Evolutionary conservation across 2,329 filamentous ascomycete species (phyloP).

Genomic region (Verticillium dahliae): DNA sequence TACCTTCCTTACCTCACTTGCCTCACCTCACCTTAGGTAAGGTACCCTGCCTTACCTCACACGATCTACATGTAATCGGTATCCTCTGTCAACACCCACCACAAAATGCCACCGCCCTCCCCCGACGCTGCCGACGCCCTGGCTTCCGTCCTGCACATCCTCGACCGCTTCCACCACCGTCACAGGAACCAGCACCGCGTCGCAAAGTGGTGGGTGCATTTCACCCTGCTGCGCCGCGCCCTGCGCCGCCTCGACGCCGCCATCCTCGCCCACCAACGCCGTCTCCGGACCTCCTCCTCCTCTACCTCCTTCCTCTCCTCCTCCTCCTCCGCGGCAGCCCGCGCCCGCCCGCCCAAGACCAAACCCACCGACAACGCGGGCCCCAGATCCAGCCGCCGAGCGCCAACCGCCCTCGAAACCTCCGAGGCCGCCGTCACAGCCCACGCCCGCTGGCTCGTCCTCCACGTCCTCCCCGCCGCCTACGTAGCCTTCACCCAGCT

Average conservation of each 20-base stretch:
- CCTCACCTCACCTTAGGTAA: too few relatives aligned
- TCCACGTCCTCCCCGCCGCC: conserved; percentile 23
- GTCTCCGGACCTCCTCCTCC: background rate
- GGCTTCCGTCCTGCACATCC: conserved; percentile 40
- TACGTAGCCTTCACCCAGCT: conserved; percentile 59
- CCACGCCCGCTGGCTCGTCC: conserved; percentile 20
- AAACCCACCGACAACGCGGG: too few relatives aligned
- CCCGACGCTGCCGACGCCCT: conserved; percentile 17
- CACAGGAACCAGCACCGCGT: conserved; percentile 87
- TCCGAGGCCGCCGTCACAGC: background rate
- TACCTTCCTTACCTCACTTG: too few relatives aligned
- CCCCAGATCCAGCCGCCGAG: background rate
- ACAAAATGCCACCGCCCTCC: too few relatives aligned
- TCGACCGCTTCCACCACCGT: conserved; percentile 70
- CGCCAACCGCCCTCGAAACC: background rate
- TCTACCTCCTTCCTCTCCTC: too few relatives aligned
- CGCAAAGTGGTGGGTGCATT: conserved; percentile 72
- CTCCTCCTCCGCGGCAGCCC: too few relatives aligned
- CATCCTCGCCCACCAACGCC: conserved; percentile 15
- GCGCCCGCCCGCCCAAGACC: too few relatives aligned
- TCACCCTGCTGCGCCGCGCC: conserved; percentile 65
- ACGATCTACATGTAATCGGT: too few relatives aligned
- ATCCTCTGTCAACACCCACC: too few relatives aligned
- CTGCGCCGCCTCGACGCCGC: conserved; percentile 44
- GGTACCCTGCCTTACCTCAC: too few relatives aligned